Evolutionary conservation across 306 rosid species (phyloP), one percentile per base, ranked within the genome.

Genomic region (Castanea crenata): DNA sequence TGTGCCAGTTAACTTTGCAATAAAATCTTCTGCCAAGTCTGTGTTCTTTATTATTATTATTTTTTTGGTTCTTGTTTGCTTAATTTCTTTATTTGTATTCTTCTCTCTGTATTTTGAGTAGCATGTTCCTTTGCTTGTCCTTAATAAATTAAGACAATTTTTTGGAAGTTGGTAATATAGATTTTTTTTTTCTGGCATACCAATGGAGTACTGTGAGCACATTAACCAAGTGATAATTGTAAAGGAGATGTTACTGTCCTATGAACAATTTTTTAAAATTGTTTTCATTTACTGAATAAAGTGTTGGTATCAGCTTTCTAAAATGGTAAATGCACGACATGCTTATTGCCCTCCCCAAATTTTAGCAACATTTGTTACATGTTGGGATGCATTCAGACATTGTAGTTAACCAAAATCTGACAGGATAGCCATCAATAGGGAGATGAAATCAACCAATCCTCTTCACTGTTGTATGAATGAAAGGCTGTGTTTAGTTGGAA

Each of bases 21-120:
- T 49, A 15, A 71, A 52, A 38, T 64, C 64, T 44, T 69, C 76
- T 63, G 69, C 65, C 27, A 61, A 83, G 21, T 29, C 70, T 12
- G 16, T 62, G n/a, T 46, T 64, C 63, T 55, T 57, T 32, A 1
- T 58, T 44, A 1, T 58, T 44, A 31, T 46, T 49, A 49, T 12
- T 12, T 18, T 23, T 70, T 55, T 41, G 29, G 71, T 59, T 71
- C 14, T 49, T 6, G 51, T 49, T 57, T 74, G 57, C 61, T 65
- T 67, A n/a, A 58, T 7, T 73, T 13, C 79, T 68, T 23, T 31
- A 16, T 20, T 55, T 58, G 15, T 57, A 27, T 3, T 77, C 31
- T 54, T 27, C 14, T 12, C 6, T 55, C 31, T 4, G 5, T 31
- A n/a, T 44, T 65, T 67, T 3, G 44, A 21, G 54, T 76, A 5